Evolutionary conservation across 257 asterid genomes (phyloP), one percentile per base, ranked within the genome.

Genomic region (Nicotiana tabacum): DNA sequence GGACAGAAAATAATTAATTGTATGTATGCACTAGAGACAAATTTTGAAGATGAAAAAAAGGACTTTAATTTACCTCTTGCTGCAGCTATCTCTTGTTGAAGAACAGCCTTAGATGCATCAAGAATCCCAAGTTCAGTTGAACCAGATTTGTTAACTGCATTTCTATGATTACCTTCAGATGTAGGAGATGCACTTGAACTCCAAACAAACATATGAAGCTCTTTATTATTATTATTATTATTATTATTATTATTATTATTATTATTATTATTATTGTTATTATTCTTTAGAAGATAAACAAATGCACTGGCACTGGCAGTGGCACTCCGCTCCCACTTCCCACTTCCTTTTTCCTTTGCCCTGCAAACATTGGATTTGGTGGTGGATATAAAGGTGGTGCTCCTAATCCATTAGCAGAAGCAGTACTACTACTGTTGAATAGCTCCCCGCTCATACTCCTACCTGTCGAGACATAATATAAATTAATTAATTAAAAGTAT

Each of bases 101-200:
- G 85, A 78, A 76, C 89, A n/a, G 92, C 85, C 81, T 92, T 90
- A 16, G 93, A 84, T 67, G 90, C 88, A 82, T 92, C 96, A 57
- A 89, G 70, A 24, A 66, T 39, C 2, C 92, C 86, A 80, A 88
- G 82, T 70, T 91, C 94, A 29, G 87, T 77, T 0, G 96, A 87
- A 10, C 89, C 92, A 62, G 90, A 86, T 79, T 86, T 88, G 33
- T 85, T 89, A 1, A 90, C 88, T 1, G 92, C 92, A 9, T 91
- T 85, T 46, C 90, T 91, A 88, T 91, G 85, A 43, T 92, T 86
- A 4, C 90, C 97, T 60, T 93, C 98, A 0, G 99, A 93, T 3
- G 92, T 96, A 4, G 99, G 99, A 4, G 99, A 93, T 51, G 99
- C 95, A 81, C 97, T 93, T 58, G 97, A 95, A 76, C 98, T 95